Base-by-base conservation (phyloP, 2,329 filamentous ascomycete species). In the Cladophialophora exuberans region DNA sequence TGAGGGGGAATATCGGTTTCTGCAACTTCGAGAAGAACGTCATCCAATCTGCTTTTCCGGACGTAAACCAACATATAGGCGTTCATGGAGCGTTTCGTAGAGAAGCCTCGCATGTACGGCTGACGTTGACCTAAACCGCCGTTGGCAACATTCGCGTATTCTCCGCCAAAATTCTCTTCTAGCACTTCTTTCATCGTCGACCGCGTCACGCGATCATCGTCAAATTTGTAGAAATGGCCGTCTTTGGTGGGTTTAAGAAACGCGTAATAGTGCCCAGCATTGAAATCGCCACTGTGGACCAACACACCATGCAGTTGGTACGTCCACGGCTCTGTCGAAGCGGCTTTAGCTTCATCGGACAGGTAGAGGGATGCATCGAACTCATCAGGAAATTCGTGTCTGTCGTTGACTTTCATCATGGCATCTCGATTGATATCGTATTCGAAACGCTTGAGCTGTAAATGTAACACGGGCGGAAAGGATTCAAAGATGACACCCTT, bases 61-160 rank as follows among this genome's bases (percentile, higher is more conserved):
- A 99, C 90, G 69, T 99, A 99, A 1, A 99, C 95, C 78, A 99
- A 75, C 94, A 99, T 99, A 78, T 99, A 99, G 4, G 94, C 95
- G 70, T 92, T 99, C 81, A 86, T 87, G 2, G 83, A 86, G 42
- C 84, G 78, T 66, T 87, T 87, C 3, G 82, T 80, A 2, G 84
- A 86, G 70, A 83, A 79, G 17, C 81, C 82, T 33, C 83, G 75
- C 7, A 83, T 84, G 65, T 86, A 87, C 1, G 83, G 84, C 64
- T 86, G 86, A 52, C 84, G 78, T 53, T 83, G 79, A 45, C 79
- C 80, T 28, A 73, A 62, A n/a, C 76, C 74, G 6, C 83, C 83
- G 57, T 85, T 84, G 6, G 74, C 70, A 42, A 80, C 74, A 49
- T 80, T 77, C 3, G 65, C 70, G 68, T 91, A 95, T 67, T 96